Percentiles rank a stretch among this genome's conserved stretches.
Conservation (phyloP, 345 rosid genomes). For the Bruguiera sexangula region DNA sequence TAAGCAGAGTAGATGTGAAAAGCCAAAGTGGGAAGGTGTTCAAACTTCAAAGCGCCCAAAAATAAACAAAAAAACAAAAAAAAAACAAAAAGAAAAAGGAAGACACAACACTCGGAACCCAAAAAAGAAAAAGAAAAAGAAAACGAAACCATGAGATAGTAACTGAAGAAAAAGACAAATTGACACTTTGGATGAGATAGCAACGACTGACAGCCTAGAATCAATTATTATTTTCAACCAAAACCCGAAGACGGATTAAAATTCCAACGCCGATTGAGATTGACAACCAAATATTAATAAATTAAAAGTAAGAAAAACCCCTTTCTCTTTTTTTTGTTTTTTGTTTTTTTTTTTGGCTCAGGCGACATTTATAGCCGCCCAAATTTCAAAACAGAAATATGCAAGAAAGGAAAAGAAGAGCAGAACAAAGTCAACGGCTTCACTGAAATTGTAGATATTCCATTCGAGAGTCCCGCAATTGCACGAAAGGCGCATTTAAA, state of each 20-base stretch:
- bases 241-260: constrained; percentile 13
- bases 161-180: constrained; percentile 42
- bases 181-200: constrained; percentile 27
- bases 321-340: background rate
- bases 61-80: constrained; percentile 16
- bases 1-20: constrained; percentile 5
- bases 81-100: constrained; percentile 11
- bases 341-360: background rate
- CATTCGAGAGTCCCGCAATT: constrained; percentile 37
- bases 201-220: constrained; percentile 21
- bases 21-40: constrained; percentile 23
- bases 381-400: constrained; percentile 20
- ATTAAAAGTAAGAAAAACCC: constrained; percentile 6
- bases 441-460: constrained; percentile 29
- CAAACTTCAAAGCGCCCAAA: constrained; percentile 24
- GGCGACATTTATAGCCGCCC: background rate
- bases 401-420: constrained; percentile 1
- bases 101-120: background rate
- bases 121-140: constrained; percentile 5
- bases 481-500: constrained; percentile 25
- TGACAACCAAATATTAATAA: background rate
- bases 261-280: background rate
- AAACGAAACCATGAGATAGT: constrained; percentile 6
- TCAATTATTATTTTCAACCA: constrained; percentile 12
- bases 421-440: constrained; percentile 25